Base-by-base conservation (phyloP, 352 stramenopile genomes). In the Phytophthora vignae region DNA sequence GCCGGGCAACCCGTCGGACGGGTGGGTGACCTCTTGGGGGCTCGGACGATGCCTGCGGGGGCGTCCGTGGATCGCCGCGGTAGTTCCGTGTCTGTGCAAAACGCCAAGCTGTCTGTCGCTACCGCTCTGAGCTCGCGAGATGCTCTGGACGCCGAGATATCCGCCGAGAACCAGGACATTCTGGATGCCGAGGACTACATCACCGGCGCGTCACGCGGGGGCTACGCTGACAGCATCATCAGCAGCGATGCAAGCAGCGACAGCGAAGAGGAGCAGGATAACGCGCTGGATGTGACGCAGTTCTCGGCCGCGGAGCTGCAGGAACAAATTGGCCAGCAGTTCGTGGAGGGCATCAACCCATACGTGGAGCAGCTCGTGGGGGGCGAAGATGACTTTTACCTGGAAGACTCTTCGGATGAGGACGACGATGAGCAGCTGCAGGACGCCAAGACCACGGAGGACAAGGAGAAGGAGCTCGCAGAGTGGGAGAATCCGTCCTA, bases 401-500 rank as follows among this genome's bases (percentile, higher is more conserved):
- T 82, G 3, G 77, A 85, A 17, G 70, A 82, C 38, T 72, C 58
- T 4, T 72, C 76, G 1, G 67, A 57, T 10, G 54, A 56, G 4
- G 33, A 38, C 8, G 69, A 68, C 10, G 63, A 60, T 7, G 66
- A 54, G 29, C n/a, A 57, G 36, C 29, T 15, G 14, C 10, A 42
- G 14, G 42, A 15, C 2, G 36, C 42, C 11, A 65, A 33, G 44
- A 55, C 17, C 7, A 22, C 17, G 6, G 52, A 66, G 36, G 55
- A 77, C 4, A 69, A 78, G 19, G 75, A 83, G n/a, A 73, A 70
- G 25, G 60, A 77, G 10, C 44, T 82, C 14, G 65, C 83, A 6
- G 80, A 87, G 61, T 93, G 85, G 85, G 85, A 93, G 69, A 93
- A 93, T 57, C 85, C 85, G 61, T 90, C 82, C 22, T 95, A 95